Evolutionary conservation across 1,284 basidiomycete genomes (phyloP), one percentile per base, ranked within the genome.

Genomic region (Meira miltonrushii): DNA sequence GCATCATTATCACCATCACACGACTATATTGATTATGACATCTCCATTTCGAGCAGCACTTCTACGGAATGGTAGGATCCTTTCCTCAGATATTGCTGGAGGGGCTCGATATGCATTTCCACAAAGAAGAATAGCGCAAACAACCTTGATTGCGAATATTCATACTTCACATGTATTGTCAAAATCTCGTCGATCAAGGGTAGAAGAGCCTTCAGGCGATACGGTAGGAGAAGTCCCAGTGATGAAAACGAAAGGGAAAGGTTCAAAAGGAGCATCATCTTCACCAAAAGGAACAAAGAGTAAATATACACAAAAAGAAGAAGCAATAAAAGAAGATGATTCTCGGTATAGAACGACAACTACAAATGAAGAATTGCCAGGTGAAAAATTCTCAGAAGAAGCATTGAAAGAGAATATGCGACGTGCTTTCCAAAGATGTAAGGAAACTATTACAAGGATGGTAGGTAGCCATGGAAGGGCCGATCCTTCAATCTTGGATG

Each of bases 181-280:
- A 3, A 44, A 44, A 25, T 23, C 17, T 39, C 23, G 37, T 13
- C 23, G 37, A 13, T 53, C 50, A 15, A 13, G n/a, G 7, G 50
- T 28, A 17, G 12, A 17, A 15, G 39, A 39, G 15, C 50, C 50
- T 19, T 3, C 50, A 19, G 21, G 21, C 2, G 19, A 17, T 3
- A 41, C 50, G 13, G 21, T 33, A 13, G 50, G 67, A 55, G 71
- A 73, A n/a, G 69, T 71, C 2, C 71, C 69, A 37, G 71, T 73
- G 13, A 65, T 73, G 52, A 63, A 68, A 41, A 73, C 71, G 21
- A 67, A 65, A 59, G 71, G 71, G 60, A 73, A 73, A 54, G 67
- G 66, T 1, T 58, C 62, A 40, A 71, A 72, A 40, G 41, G 41
- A 33, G 61, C 62, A 23, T 61, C 60, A 43, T 33, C 63, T n/a